Percentiles rank a stretch among this genome's conserved stretches.
Conservation (phyloP, 257 asterid species). For the Scutellaria minor region DNA sequence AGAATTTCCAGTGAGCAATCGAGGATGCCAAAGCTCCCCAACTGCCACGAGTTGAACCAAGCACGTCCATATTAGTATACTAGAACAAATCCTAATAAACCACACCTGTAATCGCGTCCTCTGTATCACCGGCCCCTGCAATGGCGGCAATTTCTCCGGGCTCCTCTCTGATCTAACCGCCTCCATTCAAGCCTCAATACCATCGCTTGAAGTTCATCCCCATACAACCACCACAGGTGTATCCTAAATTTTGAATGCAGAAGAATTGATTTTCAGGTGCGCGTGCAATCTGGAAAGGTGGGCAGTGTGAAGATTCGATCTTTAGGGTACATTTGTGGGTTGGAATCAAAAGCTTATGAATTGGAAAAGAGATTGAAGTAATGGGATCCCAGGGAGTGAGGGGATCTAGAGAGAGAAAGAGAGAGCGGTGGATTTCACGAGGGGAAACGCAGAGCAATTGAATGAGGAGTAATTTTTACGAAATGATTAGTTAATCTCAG, state of each 20-base stretch:
- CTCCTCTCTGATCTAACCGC: constrained; percentile 54
- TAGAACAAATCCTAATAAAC: constrained; percentile 89
- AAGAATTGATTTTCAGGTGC: not conserved
- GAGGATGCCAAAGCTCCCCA: constrained; percentile 84
- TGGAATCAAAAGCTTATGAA: constrained; percentile 35
- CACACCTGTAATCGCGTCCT: constrained; percentile 79
- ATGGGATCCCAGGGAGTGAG: constrained; percentile 38
- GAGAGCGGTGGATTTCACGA: constrained; percentile 54
- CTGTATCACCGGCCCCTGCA: constrained; percentile 67
- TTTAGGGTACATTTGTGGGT: constrained; percentile 34
- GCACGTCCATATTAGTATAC: constrained; percentile 92
- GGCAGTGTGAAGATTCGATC: constrained; percentile 41
- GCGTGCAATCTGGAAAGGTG: constrained; percentile 31
- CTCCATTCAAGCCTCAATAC: constrained; percentile 68
- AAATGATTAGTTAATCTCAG: constrained; percentile 29
- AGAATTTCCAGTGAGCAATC: constrained; percentile 50
- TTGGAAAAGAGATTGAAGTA: constrained; percentile 26
- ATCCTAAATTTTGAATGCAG: constrained; percentile 25
- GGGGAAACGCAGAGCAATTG: constrained; percentile 40
- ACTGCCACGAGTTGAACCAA: constrained; percentile 86
- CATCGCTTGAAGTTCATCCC: constrained; percentile 56
- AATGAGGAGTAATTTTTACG: constrained; percentile 47
- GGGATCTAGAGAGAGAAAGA: constrained; percentile 40
- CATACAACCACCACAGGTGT: constrained; percentile 28
- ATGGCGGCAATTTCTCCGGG: constrained; percentile 50